Conservation (phyloP, 2,329 filamentous ascomycete species). For the Paecilomyces sp. region DNA sequence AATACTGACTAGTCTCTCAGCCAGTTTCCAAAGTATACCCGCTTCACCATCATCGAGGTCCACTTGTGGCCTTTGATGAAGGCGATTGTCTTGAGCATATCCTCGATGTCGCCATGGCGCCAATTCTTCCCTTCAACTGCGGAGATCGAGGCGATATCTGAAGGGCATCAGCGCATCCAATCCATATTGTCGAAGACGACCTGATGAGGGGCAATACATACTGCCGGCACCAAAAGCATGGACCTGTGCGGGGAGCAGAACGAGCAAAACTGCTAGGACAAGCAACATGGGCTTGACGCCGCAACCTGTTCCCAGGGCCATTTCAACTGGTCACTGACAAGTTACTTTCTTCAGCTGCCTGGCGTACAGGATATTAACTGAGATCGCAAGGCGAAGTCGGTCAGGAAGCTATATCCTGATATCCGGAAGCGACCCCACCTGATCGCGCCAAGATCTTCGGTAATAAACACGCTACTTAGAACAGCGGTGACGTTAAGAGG, state of each 20-base stretch:
- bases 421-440: background rate
- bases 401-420: background rate
- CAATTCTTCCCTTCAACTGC: constrained; percentile 45
- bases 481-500: background rate
- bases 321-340: background rate
- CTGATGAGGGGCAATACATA: constrained; percentile 15
- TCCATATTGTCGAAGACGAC: background rate
- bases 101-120: constrained; percentile 64
- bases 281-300: constrained; percentile 25
- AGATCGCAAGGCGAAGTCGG: background rate
- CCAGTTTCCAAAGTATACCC: constrained; percentile 84
- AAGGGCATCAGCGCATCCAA: constrained; percentile 4
- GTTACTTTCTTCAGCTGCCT: background rate
- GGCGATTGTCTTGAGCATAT: constrained; percentile 69
- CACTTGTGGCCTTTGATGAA: constrained; percentile 79
- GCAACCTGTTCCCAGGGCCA: constrained; percentile 4
- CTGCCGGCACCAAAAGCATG: constrained; percentile 41
- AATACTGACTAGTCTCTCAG: constrained; percentile 61
- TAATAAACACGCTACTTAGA: background rate
- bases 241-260: constrained; percentile 30
- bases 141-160: constrained; percentile 44
- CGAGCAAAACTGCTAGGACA: constrained; percentile 26
- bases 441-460: background rate
- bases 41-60: constrained; percentile 69
- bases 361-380: background rate